Conservation (phyloP, 352 stramenopile species). For the Pythium volutum region DNA sequence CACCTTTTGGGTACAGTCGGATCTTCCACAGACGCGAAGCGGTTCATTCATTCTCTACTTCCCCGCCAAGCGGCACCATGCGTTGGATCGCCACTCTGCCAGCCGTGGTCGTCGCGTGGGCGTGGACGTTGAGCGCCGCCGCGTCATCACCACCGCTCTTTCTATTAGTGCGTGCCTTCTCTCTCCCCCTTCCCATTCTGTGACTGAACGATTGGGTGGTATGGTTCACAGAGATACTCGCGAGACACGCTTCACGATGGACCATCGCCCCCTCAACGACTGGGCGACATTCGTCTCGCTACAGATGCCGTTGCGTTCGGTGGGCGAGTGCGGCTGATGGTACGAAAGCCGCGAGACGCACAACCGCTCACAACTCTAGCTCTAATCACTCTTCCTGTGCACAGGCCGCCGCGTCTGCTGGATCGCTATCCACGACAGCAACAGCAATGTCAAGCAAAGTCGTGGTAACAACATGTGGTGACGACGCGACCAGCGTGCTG, state of each 20-base stretch:
- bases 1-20: neutral
- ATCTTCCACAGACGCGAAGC: constrained; percentile 11
- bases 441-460: neutral
- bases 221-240: constrained; percentile 1
- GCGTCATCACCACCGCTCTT: neutral
- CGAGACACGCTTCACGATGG: neutral
- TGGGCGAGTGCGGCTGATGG: neutral
- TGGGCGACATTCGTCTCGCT: neutral
- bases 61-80: neutral
- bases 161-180: neutral
- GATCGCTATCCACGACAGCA: neutral
- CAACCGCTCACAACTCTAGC: neutral
- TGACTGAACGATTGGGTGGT: neutral
- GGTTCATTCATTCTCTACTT: neutral
- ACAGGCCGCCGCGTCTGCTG: neutral
- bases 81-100: neutral
- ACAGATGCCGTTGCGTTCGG: neutral
- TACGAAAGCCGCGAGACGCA: neutral
- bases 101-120: neutral
- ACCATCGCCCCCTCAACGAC: neutral
- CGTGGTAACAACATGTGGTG: neutral
- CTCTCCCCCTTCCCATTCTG: neutral
- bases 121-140: neutral
- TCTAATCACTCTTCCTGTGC: neutral
- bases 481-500: neutral